These are phyloP conservation scores for Hypoxylon sp. DNA, from an alignment of 2,329 filamentous ascomycete genomes.

Conservation along the genomic window DNA sequence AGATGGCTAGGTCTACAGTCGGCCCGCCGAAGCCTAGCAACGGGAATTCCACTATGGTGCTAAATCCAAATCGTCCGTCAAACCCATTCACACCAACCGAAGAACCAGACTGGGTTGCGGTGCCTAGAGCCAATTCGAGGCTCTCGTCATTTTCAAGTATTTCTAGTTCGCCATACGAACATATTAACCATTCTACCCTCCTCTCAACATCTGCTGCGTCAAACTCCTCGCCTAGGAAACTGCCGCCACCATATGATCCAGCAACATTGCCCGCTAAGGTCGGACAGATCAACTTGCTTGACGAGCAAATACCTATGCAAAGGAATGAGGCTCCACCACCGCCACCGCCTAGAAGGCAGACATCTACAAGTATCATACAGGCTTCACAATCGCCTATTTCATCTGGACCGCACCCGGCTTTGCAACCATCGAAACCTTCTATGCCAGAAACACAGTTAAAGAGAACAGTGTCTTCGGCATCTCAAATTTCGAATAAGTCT, in stretches of 20 bases:
- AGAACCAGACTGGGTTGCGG: slow-evolving; percentile 87
- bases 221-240: slow-evolving; percentile 63
- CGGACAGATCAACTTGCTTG: slow-evolving; percentile 60
- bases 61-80: slow-evolving; percentile 80
- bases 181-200: slow-evolving; percentile 66
- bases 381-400: slow-evolving; percentile 41
- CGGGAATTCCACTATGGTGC: slow-evolving; percentile 66
- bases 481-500: slow-evolving; percentile 47
- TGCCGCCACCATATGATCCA: slow-evolving; percentile 67
- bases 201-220: slow-evolving; percentile 63
- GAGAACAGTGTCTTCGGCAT: slow-evolving; percentile 44
- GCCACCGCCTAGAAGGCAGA: slow-evolving; percentile 56
- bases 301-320: slow-evolving; percentile 56
- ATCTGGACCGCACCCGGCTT: slow-evolving; percentile 58
- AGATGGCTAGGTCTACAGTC: slow-evolving; percentile 81
- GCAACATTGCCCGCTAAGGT: slow-evolving; percentile 62
- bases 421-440: slow-evolving; percentile 37
- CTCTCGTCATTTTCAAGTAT: slow-evolving; percentile 69
- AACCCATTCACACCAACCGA: slow-evolving; percentile 85
- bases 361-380: slow-evolving; percentile 42
- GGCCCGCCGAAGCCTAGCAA: slow-evolving; percentile 70
- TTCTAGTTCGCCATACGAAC: slow-evolving; percentile 72
- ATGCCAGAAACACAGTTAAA: slow-evolving; percentile 38
- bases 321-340: slow-evolving; percentile 60
- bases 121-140: slow-evolving; percentile 69